Conservation (phyloP, 2,329 filamentous ascomycete genomes). For the Aureobasidium sp. region DNA sequence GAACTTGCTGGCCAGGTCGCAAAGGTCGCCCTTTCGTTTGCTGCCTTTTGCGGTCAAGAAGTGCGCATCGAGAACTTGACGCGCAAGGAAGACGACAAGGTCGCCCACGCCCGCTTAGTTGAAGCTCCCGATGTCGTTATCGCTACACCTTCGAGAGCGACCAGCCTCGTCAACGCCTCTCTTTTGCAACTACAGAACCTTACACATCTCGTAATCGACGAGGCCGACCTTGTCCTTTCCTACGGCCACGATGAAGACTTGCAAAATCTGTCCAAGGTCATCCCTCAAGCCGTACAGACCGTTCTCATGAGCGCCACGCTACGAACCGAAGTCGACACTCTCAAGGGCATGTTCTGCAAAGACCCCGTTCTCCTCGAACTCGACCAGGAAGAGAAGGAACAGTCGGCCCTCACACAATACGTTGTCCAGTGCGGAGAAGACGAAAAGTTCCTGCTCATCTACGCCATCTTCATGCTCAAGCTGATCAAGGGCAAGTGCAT, state of each 20-base stretch:
- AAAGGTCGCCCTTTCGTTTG: constrained; percentile 67
- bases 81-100: constrained; percentile 80
- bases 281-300: constrained; percentile 82
- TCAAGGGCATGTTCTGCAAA: constrained; percentile 79
- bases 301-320: constrained; percentile 92
- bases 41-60: constrained; percentile 76
- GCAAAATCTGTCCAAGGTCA: constrained; percentile 63
- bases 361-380: constrained; percentile 73
- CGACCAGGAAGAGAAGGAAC: constrained; percentile 71
- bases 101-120: constrained; percentile 77
- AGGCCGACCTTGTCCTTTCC: constrained; percentile 85
- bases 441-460: constrained; percentile 88
- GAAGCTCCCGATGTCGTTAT: constrained; percentile 84
- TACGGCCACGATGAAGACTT: constrained; percentile 93
- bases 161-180: constrained; percentile 65
- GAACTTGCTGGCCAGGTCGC: constrained; percentile 89
- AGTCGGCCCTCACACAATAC: constrained; percentile 42
- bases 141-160: constrained; percentile 79
- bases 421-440: constrained; percentile 91
- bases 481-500: constrained; percentile 89
- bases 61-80: constrained; percentile 78
- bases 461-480: constrained; percentile 91
- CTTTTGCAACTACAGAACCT: constrained; percentile 64
- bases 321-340: constrained; percentile 73
- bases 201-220: constrained; percentile 77